Conservation (phyloP, 805 yeast species). For the Ogataea methanolica region DNA sequence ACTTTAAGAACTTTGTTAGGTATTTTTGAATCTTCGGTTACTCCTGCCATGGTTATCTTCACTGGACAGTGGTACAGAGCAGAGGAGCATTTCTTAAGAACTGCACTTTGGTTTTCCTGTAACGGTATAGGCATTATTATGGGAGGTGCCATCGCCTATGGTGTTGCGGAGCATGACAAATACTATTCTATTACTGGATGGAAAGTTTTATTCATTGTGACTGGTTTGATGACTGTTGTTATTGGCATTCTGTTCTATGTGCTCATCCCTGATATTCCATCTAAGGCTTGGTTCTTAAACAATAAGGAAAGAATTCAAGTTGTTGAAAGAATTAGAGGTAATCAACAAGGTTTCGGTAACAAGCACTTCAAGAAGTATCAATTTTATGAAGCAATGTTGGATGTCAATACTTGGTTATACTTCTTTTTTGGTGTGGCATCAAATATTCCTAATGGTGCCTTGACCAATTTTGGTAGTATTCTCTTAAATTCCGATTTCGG, state of each 20-base stretch:
- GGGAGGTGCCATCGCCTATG: constrained; percentile 54
- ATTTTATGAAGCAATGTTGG: constrained; percentile 23
- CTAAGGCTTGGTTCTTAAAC: constrained; percentile 35
- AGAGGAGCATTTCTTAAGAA: constrained; percentile 26
- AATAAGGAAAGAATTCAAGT: constrained; percentile 32
- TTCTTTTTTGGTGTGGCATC: constrained; percentile 20
- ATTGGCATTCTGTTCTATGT: constrained; percentile 43
- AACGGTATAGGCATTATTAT: constrained; percentile 44
- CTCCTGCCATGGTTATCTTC: constrained; percentile 32
- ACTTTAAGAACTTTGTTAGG: constrained; percentile 47
- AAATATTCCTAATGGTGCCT: constrained; percentile 32
- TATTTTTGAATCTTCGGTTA: constrained; percentile 30
- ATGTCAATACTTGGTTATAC: constrained; percentile 40
- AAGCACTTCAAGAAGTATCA: constrained; percentile 26
- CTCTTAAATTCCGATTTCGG: background rate
- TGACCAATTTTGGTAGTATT: constrained; percentile 39
- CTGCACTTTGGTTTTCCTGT: constrained; percentile 30
- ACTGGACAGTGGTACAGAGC: constrained; percentile 34
- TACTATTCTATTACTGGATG: constrained; percentile 46
- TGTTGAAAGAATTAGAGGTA: constrained; percentile 24
- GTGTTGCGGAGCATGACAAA: constrained; percentile 36
- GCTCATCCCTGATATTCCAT: constrained; percentile 56
- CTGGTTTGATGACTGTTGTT: constrained; percentile 54
- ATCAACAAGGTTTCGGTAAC: constrained; percentile 23
- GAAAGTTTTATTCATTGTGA: constrained; percentile 55